Percentiles rank a stretch among this genome's conserved stretches.
Conservation (phyloP, 345 rosid species). For the Pistacia integerrima region DNA sequence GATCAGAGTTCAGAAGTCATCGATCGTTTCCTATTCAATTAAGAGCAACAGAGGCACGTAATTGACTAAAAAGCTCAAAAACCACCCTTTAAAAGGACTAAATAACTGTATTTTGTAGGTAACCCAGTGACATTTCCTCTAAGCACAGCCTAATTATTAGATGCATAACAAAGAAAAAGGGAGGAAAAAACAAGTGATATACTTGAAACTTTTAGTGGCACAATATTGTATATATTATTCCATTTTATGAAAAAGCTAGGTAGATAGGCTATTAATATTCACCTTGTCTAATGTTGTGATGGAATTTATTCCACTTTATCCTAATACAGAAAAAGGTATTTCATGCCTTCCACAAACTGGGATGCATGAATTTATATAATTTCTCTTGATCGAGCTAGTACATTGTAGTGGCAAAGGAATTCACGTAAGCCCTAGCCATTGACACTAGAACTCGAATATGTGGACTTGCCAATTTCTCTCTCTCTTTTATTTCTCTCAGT, state of each 20-base stretch:
- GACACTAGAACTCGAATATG: not conserved
- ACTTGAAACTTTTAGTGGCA: conserved; percentile 6
- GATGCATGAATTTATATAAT: not conserved
- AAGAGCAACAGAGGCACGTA: not conserved
- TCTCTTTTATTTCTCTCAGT: not conserved
- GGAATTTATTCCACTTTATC: conserved; percentile 42
- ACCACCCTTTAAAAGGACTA: not conserved
- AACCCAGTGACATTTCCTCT: too few relatives aligned
- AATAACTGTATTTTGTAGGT: too few relatives aligned
- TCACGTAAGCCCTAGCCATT: not conserved
- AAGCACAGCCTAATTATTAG: not conserved
- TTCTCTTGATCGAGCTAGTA: not conserved
- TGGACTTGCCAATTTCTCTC: not conserved
- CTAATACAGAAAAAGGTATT: conserved; percentile 3
- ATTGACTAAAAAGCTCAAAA: not conserved
- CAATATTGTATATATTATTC: conserved; percentile 2
- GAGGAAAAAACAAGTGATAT: not conserved
- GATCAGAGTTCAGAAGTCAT: not conserved
- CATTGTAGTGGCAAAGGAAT: not conserved
- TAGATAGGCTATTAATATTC: conserved; percentile 31
- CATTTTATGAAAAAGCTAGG: conserved; percentile 13
- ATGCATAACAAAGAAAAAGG: not conserved
- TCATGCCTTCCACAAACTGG: conserved; percentile 8
- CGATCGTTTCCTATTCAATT: too few relatives aligned
- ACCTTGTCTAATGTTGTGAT: conserved; percentile 34